Conservation (phyloP, 495 filamentous ascomycete genomes). For the Aspergillus egyptiacus region DNA sequence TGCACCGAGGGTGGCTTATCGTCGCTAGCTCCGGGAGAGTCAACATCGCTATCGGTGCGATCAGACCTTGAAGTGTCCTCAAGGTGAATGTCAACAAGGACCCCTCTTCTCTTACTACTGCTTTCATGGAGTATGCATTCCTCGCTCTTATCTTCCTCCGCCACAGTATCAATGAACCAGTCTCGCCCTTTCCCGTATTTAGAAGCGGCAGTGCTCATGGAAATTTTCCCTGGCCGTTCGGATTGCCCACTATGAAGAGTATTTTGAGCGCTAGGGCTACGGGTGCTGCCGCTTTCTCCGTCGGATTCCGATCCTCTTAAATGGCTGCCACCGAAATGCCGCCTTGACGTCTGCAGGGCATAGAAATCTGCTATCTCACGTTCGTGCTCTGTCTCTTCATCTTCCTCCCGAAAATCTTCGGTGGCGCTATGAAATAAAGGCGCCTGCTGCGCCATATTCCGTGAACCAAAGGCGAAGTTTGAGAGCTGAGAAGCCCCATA, state of each 20-base stretch:
- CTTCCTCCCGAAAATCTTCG: slow-evolving; percentile 78
- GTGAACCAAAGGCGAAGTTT: slow-evolving; percentile 70
- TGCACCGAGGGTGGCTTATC: slow-evolving; percentile 82
- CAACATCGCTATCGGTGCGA: slow-evolving; percentile 45
- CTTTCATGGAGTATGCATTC: slow-evolving; percentile 30
- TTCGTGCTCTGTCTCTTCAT: slow-evolving; percentile 85
- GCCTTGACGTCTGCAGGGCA: slow-evolving; percentile 79
- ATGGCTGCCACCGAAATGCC: slow-evolving; percentile 75
- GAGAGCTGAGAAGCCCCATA: slow-evolving; percentile 60
- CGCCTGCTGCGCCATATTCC: slow-evolving; percentile 63
- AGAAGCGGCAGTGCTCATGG: slow-evolving; percentile 51
- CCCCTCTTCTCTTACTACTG: slow-evolving; percentile 56
- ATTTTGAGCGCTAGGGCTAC: slow-evolving; percentile 48
- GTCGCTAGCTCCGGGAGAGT: slow-evolving; percentile 54
- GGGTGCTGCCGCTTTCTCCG: slow-evolving; percentile 60
- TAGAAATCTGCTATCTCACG: slow-evolving; percentile 90
- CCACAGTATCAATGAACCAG: slow-evolving; percentile 27
- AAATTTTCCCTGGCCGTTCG: slow-evolving; percentile 38
- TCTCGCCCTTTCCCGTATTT: slow-evolving; percentile 21
- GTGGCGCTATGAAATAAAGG: slow-evolving; percentile 88
- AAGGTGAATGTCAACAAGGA: slow-evolving; percentile 84
- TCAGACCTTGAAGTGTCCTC: slow-evolving; percentile 54
- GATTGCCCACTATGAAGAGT: slow-evolving; percentile 27
- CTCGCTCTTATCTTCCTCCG: slow-evolving; percentile 30
- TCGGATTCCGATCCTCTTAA: slow-evolving; percentile 78